Base-by-base conservation (phyloP, 345 rosid genomes). In the Populus pruinosa region DNA sequence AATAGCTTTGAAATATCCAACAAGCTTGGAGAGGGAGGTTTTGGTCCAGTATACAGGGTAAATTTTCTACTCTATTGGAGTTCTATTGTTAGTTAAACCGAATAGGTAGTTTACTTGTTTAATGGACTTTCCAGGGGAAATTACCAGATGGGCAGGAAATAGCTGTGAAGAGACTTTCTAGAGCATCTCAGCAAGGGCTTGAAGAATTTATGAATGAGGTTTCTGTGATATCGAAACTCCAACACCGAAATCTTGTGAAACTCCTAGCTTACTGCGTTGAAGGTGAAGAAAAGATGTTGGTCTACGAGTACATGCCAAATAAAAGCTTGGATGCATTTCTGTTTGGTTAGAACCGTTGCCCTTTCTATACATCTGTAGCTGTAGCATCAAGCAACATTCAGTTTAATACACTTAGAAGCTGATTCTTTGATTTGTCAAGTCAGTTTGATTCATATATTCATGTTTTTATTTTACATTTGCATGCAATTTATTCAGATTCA, bases 31-130 rank as follows among this genome's bases (percentile, higher is more conserved):
- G 70, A 84, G 73, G 89, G 87, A 6, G 86, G 89, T 25, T 86
- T 86, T 35, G 89, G 87, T 39, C 83, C 87, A 0, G 86, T 86
- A 1, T 86, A 84, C 78, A 74, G 23, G 86, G 89, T 85, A 81
- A 67, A 35, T 53, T 21, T 49, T 71, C 20, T 73, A 17, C 9
- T n/a, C 27, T 17, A 8, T 20, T 8, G 8, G 10, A 11, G 17
- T 21, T 36, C 39, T 1, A 17, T 39, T 43, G 12, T 3, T 14
- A 35, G 31, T 13, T 39, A 23, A 14, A 59, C 12, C 14, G 47
- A 1, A 16, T 23, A 20, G 5, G 4, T 44, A 47, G 12, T 73
- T n/a, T 35, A 17, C 13, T 33, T 39, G 39, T 0, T 70, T 18
- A 23, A 10, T 43, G 14, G 10, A 31, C 5, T 16, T 20, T 77